Conservation (phyloP, 768 basidiomycete species). For the Psilocybe subaeruginosa region DNA sequence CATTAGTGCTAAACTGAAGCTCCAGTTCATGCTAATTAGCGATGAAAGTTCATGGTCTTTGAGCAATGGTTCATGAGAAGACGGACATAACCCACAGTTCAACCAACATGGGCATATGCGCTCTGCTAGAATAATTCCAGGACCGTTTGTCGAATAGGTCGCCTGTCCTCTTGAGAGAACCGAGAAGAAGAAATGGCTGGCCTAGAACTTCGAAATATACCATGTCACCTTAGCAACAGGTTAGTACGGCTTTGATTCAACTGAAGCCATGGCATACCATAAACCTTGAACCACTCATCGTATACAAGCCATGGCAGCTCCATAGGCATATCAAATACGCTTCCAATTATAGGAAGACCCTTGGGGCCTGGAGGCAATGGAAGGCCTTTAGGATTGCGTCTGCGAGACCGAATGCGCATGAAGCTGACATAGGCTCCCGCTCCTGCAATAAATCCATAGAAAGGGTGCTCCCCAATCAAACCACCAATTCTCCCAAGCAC, state of each 20-base stretch:
- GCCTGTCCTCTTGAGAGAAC: conserved; percentile 32
- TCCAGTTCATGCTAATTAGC: conserved; percentile 22
- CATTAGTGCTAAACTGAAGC: conserved; percentile 51
- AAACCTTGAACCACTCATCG: conserved; percentile 32
- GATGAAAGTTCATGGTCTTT: neutral
- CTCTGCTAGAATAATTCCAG: conserved; percentile 55
- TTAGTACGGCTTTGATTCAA: neutral
- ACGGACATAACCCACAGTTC: conserved; percentile 40
- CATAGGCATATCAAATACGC: conserved; percentile 28
- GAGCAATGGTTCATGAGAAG: neutral
- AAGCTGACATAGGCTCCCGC: neutral
- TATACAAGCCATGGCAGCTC: conserved; percentile 32
- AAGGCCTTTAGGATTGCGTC: conserved; percentile 15
- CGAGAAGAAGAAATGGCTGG: conserved; percentile 27
- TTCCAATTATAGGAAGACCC: conserved; percentile 31
- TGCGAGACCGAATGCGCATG: neutral
- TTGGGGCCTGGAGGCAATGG: conserved; percentile 34
- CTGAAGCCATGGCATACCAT: conserved; percentile 22
- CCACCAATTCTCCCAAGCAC: no score
- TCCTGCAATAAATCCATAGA: neutral
- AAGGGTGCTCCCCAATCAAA: neutral
- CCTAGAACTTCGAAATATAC: conserved; percentile 52
- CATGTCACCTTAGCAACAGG: conserved; percentile 47
- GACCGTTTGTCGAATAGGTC: conserved; percentile 63
- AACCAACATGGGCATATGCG: conserved; percentile 47